Percentiles rank a stretch among this genome's conserved stretches.
Evolutionary conservation across 768 basidiomycete genomes (phyloP).

Genomic region (Hericium rajendrae): DNA sequence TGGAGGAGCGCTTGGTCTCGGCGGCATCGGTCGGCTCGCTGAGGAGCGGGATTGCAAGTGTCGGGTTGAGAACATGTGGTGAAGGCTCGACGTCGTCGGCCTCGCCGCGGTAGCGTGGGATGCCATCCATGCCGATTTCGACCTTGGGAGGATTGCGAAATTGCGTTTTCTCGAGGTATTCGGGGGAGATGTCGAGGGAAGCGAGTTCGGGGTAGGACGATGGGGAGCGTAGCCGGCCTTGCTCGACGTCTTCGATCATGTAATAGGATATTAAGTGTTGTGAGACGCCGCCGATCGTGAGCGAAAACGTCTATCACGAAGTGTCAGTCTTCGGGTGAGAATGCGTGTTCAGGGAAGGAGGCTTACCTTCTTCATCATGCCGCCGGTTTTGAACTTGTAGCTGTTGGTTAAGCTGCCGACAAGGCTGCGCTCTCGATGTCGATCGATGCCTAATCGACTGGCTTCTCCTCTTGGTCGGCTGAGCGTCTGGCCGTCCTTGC

Average conservation of each 20-base stretch:
- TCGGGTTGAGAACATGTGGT: constrained; percentile 19
- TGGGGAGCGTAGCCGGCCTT: constrained; percentile 79
- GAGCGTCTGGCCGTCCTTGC: constrained; percentile 34
- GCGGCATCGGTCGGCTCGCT: constrained; percentile 12
- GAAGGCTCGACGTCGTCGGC: constrained; percentile 50
- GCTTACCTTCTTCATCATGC: constrained; percentile 94
- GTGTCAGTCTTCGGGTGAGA: not conserved
- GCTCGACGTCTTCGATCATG: constrained; percentile 82
- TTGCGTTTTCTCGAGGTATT: constrained; percentile 83
- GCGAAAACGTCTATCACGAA: constrained; percentile 90
- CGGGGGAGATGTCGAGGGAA: constrained; percentile 75
- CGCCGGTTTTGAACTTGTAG: constrained; percentile 87
- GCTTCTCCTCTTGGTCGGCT: constrained; percentile 56
- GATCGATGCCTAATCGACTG: constrained; percentile 43
- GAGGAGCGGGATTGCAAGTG: constrained; percentile 12
- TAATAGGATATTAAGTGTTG: constrained; percentile 96
- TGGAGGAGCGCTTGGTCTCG: constrained; percentile 7
- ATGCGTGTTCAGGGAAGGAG: not conserved
- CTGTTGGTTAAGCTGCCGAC: constrained; percentile 89
- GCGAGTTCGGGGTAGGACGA: constrained; percentile 84
- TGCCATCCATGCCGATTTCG: constrained; percentile 75
- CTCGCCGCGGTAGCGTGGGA: constrained; percentile 75
- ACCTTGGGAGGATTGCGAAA: constrained; percentile 88
- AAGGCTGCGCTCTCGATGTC: constrained; percentile 68
- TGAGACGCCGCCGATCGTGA: constrained; percentile 73